These are phyloP conservation scores for Nakazawaea wyomingensis DNA, from an alignment of 805 yeast genomes.

Conservation along the genomic window DNA sequence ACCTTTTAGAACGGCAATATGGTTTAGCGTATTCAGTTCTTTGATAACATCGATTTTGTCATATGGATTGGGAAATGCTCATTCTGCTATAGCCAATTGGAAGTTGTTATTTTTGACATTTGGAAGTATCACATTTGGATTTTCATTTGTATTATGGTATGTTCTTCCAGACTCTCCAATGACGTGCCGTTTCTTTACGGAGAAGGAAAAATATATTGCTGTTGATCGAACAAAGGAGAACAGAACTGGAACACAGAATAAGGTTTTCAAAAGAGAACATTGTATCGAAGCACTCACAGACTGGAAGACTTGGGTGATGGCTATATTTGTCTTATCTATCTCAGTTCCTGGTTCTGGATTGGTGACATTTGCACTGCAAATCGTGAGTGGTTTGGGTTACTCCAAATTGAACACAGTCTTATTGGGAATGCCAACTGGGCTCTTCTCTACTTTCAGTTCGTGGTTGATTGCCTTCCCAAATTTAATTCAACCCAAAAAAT, in stretches of 20 bases:
- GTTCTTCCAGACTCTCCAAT: slow-evolving; percentile 51
- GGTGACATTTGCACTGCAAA: slow-evolving; percentile 26
- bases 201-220: slow-evolving; percentile 44
- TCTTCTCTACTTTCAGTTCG: slow-evolving; percentile 16
- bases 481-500: slow-evolving; percentile 12
- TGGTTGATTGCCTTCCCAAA: slow-evolving; percentile 22
- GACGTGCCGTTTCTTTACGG: slow-evolving; percentile 37
- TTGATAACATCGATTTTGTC: slow-evolving; percentile 22
- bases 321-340: slow-evolving; percentile 26
- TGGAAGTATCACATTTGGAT: slow-evolving; percentile 45
- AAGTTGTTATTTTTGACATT: slow-evolving; percentile 46
- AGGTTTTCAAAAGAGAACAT: slow-evolving; percentile 37
- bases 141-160: slow-evolving; percentile 27
- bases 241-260: slow-evolving; percentile 36
- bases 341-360: slow-evolving; percentile 39
- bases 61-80: slow-evolving; percentile 25
- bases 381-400: slow-evolving; percentile 26
- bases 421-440: slow-evolving; percentile 20
- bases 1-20: slow-evolving; percentile 36
- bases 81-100: slow-evolving; percentile 33
- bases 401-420: slow-evolving; percentile 15
- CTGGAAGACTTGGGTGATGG: slow-evolving; percentile 34
- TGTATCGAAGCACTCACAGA: slow-evolving; percentile 39
- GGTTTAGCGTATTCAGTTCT: slow-evolving; percentile 38
- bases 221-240: slow-evolving; percentile 33